Base-by-base conservation (phyloP, 176 grass and related monocot species). In the Elaeis guineensis region DNA sequence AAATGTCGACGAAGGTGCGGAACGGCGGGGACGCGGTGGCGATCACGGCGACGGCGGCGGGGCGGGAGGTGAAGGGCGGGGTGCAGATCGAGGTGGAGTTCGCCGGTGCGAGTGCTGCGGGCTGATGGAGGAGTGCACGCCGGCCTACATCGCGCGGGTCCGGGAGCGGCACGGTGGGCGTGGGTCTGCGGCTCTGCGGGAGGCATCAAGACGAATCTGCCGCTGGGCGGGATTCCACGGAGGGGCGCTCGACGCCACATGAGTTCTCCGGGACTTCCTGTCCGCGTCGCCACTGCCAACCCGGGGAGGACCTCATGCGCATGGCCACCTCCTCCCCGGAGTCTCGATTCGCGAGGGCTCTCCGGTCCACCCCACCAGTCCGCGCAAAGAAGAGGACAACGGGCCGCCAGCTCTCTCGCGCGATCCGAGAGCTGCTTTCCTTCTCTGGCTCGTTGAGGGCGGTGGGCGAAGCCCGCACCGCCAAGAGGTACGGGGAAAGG, bases 121-220 rank as follows among this genome's bases (percentile, higher is more conserved):
- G 49, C 49, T 65, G 63, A 65, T 48, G 22, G 63, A 65, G 49
- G 63, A 65, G 14, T 65, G 63, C 63, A 65, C 63, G 49, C 63
- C 48, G 49, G 63, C 20, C 22, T 65, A 65, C 49, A 17, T 65
- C 21, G 49, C 50, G 63, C 16, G 21, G 63, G 63, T 65, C 49
- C 22, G 63, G 21, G 63, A 16, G 49, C 63, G 50, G 49, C 50
- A 51, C 63, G 19, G 49, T 16, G 63, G 63, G 6, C 22, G 16
- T 65, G 63, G 63, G 63, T 65, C 16, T 65, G 63, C 49, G 63
- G 63, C 49, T 65, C 16, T 65, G 63, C 63, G 63, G 63, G 49
- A 65, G 49, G 63, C 49, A 16, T 65, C 21, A 23, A 65, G 63
- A 65, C 63, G 63, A 65, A 25, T 65, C 63, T 48, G 49, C 63